Percentiles rank a stretch among this genome's conserved stretches.
phyloP scores from a whole-genome alignment of 768 basidiomycete genomes.

The Termitomyces sp. region DNA sequence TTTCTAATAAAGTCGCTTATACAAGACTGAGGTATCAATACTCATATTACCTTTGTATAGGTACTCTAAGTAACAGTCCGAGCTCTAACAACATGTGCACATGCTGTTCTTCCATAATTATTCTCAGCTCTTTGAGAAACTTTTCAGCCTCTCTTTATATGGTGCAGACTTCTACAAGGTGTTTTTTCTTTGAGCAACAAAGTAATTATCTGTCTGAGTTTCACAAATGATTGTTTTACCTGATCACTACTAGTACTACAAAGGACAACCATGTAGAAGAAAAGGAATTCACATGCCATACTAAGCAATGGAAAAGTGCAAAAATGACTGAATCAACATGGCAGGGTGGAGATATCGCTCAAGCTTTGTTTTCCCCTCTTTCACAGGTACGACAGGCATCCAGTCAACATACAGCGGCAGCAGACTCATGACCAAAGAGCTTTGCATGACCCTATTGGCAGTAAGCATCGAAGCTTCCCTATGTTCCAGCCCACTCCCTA shows the following conservation, averaged over 20 bases:
- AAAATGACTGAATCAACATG: neutral
- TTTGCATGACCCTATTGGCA: conserved; percentile 53
- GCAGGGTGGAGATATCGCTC: neutral
- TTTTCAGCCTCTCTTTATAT: neutral
- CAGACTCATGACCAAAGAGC: conserved; percentile 52
- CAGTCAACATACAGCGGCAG: conserved; percentile 33
- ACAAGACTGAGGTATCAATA: too few species aligned
- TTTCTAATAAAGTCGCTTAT: too few species aligned
- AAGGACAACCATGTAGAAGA: neutral
- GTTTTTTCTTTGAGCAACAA: neutral
- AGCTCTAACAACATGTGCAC: neutral
- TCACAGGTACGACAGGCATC: conserved; percentile 13
- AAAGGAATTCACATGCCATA: neutral
- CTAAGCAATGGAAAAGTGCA: too few species aligned
- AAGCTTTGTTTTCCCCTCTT: neutral
- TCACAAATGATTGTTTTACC: neutral
- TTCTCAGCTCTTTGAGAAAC: neutral
- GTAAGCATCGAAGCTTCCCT: too few species aligned
- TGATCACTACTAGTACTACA: neutral
- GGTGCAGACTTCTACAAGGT: neutral
- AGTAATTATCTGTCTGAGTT: neutral
- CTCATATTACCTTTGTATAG: too few species aligned
- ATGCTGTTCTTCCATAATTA: neutral
- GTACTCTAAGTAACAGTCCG: too few species aligned
- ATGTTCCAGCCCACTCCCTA: too few species aligned